A percentile compares a stretch with the other conserved stretches of the same genome.
Evolutionary conservation across 2,329 filamentous ascomycete species (phyloP).

Genomic region (Trichoderma oligosporum): DNA sequence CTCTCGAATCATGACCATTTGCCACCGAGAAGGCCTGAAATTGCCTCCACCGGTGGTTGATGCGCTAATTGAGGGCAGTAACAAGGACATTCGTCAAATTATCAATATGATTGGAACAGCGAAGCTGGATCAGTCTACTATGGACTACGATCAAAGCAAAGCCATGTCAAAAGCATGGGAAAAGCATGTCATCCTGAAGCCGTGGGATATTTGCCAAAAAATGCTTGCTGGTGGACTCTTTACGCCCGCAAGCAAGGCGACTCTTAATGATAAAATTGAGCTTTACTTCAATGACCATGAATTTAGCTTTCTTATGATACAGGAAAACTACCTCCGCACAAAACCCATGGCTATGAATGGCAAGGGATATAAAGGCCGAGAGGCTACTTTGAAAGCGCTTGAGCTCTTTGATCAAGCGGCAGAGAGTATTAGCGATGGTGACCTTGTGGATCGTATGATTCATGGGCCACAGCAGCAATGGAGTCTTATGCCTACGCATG

Average conservation of each 20-base stretch:
- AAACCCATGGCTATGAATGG: slow-evolving; percentile 64
- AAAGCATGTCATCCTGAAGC: slow-evolving; percentile 93
- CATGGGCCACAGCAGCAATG: slow-evolving; percentile 97
- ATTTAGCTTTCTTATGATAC: slow-evolving; percentile 94
- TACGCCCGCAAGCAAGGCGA: slow-evolving; percentile 73
- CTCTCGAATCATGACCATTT: slow-evolving; percentile 91
- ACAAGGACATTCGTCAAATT: slow-evolving; percentile 94
- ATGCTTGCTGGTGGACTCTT: slow-evolving; percentile 88
- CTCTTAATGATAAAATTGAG: slow-evolving; percentile 95
- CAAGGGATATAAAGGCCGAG: slow-evolving; percentile 55
- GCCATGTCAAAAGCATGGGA: slow-evolving; percentile 97
- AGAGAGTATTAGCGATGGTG: slow-evolving; percentile 94
- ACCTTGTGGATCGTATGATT: slow-evolving; percentile 95
- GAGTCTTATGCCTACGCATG: slow-evolving; percentile 96
- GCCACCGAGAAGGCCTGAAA: slow-evolving; percentile 84
- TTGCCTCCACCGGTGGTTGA: slow-evolving; percentile 80
- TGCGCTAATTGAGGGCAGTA: slow-evolving; percentile 89
- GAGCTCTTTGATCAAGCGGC: slow-evolving; percentile 85
- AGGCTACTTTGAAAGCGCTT: slow-evolving; percentile 74
- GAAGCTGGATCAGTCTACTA: slow-evolving; percentile 76
- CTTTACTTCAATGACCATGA: slow-evolving; percentile 99
- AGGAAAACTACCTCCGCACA: slow-evolving; percentile 92
- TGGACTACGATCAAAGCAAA: slow-evolving; percentile 84
- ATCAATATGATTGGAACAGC: slow-evolving; percentile 98
- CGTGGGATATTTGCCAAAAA: slow-evolving; percentile 96